Evolutionary conservation across 345 rosid species (phyloP), one percentile per base, ranked within the genome.

Genomic region (Lepidium aucheri): DNA sequence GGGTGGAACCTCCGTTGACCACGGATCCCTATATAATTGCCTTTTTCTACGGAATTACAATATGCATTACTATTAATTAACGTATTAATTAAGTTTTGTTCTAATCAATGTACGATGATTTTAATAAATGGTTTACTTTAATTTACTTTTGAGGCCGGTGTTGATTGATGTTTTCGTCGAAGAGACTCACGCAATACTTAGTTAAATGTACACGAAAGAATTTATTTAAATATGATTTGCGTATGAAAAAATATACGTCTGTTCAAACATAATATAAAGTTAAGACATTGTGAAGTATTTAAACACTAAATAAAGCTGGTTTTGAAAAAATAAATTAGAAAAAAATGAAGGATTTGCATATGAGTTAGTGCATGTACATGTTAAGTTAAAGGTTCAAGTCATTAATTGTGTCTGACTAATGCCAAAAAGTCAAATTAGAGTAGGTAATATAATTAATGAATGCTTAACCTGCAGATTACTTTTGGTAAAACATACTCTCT

Each of bases 1-100:
- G 76, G 62, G 72, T 65, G 72, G 77, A 60, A 74, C 73, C 39
- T 60, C 63, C 77, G 68, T 74, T 74, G 77, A 74, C 77, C 77
- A 68, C 32, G 68, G 73, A 74, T 74, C 68, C 77, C 77, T 15
- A 67, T 53, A 66, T 40, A 59, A 28, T 60, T 43, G 36, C 67
- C 72, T 53, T 59, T 74, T 73, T 66, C 33, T 59, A 22, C 73
- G 68, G 77, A 60, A 60, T 60, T 51, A 3, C 42, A 41, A 43
- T 17, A 53, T 73, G 62, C 50, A 67, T 44, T 24, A 20, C 3
- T 7, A 35, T 44, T 50, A 45, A 15, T 60, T 35, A 59, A 59
- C 45, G 57, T 60, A 28, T 28, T 63, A 16, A 3, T 73, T 43
- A 52, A 43, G 34, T 43, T 42, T 73, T 4, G 41, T 40, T 65